Evolutionary conservation across 2,329 filamentous ascomycete species (phyloP).

Genomic region (Monilinia fructigena): DNA sequence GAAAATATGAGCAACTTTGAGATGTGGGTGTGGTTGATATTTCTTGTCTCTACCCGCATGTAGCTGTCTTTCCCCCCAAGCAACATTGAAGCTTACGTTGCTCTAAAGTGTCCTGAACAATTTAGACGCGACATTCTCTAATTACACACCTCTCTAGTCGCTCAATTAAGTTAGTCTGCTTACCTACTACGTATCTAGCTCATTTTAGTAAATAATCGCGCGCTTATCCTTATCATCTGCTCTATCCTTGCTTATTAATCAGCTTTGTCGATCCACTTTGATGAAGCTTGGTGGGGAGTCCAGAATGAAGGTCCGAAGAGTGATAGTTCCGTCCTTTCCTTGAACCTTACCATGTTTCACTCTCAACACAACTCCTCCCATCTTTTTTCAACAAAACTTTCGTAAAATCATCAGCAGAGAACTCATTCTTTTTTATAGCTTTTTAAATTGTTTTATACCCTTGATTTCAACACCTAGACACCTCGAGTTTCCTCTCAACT

Average conservation of each 20-base stretch:
- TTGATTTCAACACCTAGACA: neutral
- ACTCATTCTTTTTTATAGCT: neutral
- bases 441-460: constrained; percentile 5
- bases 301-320: neutral
- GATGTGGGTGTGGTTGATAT: constrained; percentile 10
- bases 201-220: too few species aligned
- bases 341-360: neutral
- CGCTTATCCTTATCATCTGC: too few species aligned
- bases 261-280: neutral
- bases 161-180: neutral
- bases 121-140: constrained; percentile 17
- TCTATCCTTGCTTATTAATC: too few species aligned
- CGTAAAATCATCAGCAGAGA: neutral
- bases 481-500: neutral
- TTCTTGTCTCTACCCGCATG: neutral
- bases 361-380: constrained; percentile 9
- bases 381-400: neutral
- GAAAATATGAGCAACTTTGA: neutral
- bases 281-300: constrained; percentile 8
- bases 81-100: constrained; percentile 34
- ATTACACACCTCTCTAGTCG: neutral
- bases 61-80: constrained; percentile 13
- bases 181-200: too few species aligned
- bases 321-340: neutral
- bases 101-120: constrained; percentile 31